phyloP scores from a whole-genome alignment of 768 basidiomycete species.

The Gymnopilus dilepis region DNA sequence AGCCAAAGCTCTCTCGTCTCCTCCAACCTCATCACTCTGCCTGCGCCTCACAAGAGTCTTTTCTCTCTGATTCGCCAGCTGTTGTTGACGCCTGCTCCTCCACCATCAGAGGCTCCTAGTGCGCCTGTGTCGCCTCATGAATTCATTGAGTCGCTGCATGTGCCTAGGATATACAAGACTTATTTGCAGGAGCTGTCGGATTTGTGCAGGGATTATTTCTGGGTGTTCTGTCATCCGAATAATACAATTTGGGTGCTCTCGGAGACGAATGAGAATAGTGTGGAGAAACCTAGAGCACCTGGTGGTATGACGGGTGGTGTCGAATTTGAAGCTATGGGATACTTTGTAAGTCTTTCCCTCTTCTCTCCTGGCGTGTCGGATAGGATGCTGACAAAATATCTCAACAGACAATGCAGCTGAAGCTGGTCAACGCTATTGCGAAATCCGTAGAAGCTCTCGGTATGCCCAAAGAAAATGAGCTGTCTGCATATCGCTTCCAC shows the following conservation, averaged over 20 bases:
- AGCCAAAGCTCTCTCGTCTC: constrained; percentile 41
- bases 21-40: constrained; percentile 65
- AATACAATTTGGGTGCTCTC: constrained; percentile 89
- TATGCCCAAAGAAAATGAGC: constrained; percentile 68
- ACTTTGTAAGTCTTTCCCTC: constrained; percentile 67
- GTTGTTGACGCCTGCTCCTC: constrained; percentile 59
- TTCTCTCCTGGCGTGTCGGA: neutral
- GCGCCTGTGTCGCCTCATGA: constrained; percentile 62
- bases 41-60: constrained; percentile 71
- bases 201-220: constrained; percentile 92
- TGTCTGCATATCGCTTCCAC: constrained; percentile 85
- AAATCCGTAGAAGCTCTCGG: constrained; percentile 67
- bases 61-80: constrained; percentile 78
- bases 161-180: constrained; percentile 42
- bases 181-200: constrained; percentile 66
- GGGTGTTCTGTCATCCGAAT: constrained; percentile 96
- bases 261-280: constrained; percentile 83
- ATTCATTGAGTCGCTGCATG: constrained; percentile 65
- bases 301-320: constrained; percentile 99
- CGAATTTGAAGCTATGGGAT: constrained; percentile 96
- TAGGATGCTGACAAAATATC: neutral
- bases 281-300: constrained; percentile 91
- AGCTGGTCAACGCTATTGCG: constrained; percentile 82
- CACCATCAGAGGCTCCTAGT: constrained; percentile 37
- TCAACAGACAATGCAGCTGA: constrained; percentile 83